Evolutionary conservation across 768 basidiomycete genomes (phyloP), one percentile per base, ranked within the genome.

Genomic region (Ramaria rubella): DNA sequence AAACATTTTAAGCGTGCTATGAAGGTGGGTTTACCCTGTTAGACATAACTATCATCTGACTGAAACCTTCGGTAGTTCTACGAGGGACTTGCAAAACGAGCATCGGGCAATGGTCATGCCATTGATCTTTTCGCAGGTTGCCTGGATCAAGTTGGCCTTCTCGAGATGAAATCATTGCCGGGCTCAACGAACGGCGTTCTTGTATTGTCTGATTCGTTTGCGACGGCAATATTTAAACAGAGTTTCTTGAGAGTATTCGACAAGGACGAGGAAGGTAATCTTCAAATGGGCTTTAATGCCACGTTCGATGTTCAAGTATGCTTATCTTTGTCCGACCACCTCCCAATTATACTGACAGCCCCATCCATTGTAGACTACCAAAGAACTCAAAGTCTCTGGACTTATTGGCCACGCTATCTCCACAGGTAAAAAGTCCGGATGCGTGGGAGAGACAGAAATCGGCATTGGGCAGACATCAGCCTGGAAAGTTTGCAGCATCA

Each of bases 271-370:
- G 83, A 95, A 60, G 95, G 94, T 1, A 80, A 89, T 61, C 77
- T 98, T 26, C 83, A 88, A 65, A 97, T 98, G 94, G 96, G 95
- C 55, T 98, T 98, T 76, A 99, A 98, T 64, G 96, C 94, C 9
- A 98, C 94, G 1, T 95, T 99, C 63, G 96, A 98, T 68, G 95
- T 99, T 24, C 89, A 94, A 81, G 92, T 91, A 64, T 40, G 69
- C 63, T 19, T 23, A 14, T 53, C 48, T 33, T 12, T 55, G 31
- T 26, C 40, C 23, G 46, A 19, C 17, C 27, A 17, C 23, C 24
- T 24, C 17, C n/a, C 17, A 27, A 30, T n/a, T n/a, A 48, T 19
- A 24, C 46, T 48, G 46, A 51, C 24, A 2, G 30, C 26, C 21
- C n/a, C n/a, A n/a, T 11, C 46, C 43, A 21, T 24, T 63, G 7